phyloP scores from a whole-genome alignment of 805 yeast species.

The Candida verbasci region DNA sequence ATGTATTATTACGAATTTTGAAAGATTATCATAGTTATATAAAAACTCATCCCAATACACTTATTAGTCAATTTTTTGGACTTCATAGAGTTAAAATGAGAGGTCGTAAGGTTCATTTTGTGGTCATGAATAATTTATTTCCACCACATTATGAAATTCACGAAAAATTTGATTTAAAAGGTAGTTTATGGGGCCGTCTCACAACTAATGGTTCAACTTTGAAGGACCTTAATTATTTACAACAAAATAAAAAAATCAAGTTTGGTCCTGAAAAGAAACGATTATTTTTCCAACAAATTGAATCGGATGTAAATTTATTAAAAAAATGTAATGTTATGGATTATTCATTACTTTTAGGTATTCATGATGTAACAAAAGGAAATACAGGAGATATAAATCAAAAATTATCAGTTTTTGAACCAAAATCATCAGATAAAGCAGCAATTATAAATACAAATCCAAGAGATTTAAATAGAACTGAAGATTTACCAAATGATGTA shows the following conservation, averaged over 20 bases:
- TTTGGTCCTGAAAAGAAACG: constrained; percentile 70
- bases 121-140: constrained; percentile 95
- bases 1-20: constrained; percentile 68
- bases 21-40: constrained; percentile 79
- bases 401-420: constrained; percentile 42
- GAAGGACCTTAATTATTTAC: constrained; percentile 88
- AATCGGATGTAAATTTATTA: constrained; percentile 68
- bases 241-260: constrained; percentile 55
- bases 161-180: constrained; percentile 84
- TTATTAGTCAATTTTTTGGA: constrained; percentile 94
- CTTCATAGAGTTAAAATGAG: constrained; percentile 84
- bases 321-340: constrained; percentile 88
- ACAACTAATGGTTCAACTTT: constrained; percentile 48
- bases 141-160: constrained; percentile 91
- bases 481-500: constrained; percentile 41
- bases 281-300: constrained; percentile 64
- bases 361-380: constrained; percentile 67
- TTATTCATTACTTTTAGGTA: constrained; percentile 83
- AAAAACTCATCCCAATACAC: constrained; percentile 77
- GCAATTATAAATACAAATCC: constrained; percentile 46
- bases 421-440: constrained; percentile 32
- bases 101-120: constrained; percentile 75
- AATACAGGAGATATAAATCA: constrained; percentile 26
- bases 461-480: constrained; percentile 33
- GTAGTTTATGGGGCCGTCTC: constrained; percentile 79